Conservation (phyloP, 2,329 filamentous ascomycete genomes). For the Cryphonectria radicalis region DNA sequence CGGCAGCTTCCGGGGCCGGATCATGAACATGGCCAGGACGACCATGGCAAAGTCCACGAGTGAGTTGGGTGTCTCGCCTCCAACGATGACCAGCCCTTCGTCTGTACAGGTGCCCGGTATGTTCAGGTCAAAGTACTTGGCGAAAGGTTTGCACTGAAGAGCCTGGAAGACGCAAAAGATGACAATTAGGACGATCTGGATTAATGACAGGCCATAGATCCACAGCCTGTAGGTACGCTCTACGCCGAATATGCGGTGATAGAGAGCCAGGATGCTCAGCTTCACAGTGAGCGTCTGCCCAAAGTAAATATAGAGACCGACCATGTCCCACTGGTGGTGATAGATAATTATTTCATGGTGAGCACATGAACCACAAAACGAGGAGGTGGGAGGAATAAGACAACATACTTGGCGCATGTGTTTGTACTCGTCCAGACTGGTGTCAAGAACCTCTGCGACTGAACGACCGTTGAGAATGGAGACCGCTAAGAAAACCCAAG, state of each 20-base stretch:
- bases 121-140: background rate
- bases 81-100: background rate
- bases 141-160: background rate
- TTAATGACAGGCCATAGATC: background rate
- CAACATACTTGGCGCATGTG: background rate
- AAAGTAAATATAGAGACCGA: background rate
- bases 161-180: background rate
- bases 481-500: background rate
- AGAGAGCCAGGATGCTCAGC: background rate
- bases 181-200: background rate
- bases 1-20: background rate
- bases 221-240: background rate
- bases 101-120: background rate
- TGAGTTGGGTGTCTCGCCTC: background rate
- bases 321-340: background rate
- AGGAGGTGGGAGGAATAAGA: background rate
- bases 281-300: background rate
- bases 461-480: background rate
- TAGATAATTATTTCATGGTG: background rate
- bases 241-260: slow-evolving; percentile 1
- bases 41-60: slow-evolving; percentile 10
- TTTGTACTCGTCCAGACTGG: background rate
- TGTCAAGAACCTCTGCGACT: background rate
- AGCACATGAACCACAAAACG: background rate
- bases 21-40: slow-evolving; percentile 1